Evolutionary conservation across 148 eudicot species (phyloP).

Genomic region (Drosera capensis): DNA sequence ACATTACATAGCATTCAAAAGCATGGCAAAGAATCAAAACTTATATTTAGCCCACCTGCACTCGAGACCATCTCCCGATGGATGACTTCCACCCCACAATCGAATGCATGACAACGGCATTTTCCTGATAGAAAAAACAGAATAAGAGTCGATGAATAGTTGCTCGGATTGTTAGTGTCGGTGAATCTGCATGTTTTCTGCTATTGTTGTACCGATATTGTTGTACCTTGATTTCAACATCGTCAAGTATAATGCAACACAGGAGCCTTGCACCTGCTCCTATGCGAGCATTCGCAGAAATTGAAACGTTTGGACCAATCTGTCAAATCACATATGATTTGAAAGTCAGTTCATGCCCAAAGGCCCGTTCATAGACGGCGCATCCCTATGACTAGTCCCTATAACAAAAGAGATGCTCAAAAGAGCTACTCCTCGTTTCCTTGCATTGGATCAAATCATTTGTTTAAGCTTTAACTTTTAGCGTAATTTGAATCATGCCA

Average conservation of each 20-base stretch:
- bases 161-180: too few relatives aligned
- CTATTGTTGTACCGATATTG: too few relatives aligned
- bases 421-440: neutral
- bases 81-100: constrained; percentile 82
- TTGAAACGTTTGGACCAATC: constrained; percentile 69
- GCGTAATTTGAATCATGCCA: too few relatives aligned
- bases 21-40: too few relatives aligned
- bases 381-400: neutral
- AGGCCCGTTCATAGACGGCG: neutral
- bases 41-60: constrained; percentile 35
- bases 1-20: too few relatives aligned
- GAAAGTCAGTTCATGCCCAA: constrained; percentile 3
- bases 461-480: too few relatives aligned
- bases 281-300: constrained; percentile 60
- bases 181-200: too few relatives aligned
- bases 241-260: constrained; percentile 52
- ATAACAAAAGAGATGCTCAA: neutral
- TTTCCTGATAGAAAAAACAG: constrained; percentile 41
- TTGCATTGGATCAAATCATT: neutral
- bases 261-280: constrained; percentile 61
- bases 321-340: constrained; percentile 10
- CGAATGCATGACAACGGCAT: constrained; percentile 64
- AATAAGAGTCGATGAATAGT: constrained; percentile 1
- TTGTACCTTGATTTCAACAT: constrained; percentile 52
- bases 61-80: constrained; percentile 71